A percentile compares a stretch with the other conserved stretches of the same genome.
These are phyloP conservation scores for Aspergillus clavatus DNA, from an alignment of 2,329 filamentous ascomycete genomes.

Conservation along the genomic window DNA sequence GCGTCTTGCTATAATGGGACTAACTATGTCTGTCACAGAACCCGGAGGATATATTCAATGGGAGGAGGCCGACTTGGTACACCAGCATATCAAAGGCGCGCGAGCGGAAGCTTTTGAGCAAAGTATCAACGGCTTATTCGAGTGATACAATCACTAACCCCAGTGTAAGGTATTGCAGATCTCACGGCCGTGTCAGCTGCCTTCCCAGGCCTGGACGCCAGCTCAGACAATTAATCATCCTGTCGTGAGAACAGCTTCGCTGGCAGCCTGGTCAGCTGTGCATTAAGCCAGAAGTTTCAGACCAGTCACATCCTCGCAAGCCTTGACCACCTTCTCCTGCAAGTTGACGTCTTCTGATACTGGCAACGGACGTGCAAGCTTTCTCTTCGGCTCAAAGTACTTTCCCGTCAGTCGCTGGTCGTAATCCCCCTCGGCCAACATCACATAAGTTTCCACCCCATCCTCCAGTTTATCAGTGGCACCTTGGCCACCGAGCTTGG, in stretches of 20 bases:
- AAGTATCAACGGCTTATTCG: too few species aligned
- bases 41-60: too few species aligned
- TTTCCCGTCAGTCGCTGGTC: constrained; percentile 16
- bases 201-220: not conserved
- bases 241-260: not conserved
- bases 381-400: constrained; percentile 20
- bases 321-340: constrained; percentile 18
- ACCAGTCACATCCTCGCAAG: constrained; percentile 18
- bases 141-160: not conserved
- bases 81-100: too few species aligned
- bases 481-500: constrained; percentile 47
- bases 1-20: too few species aligned
- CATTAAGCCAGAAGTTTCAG: constrained; percentile 8
- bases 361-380: constrained; percentile 12
- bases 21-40: too few species aligned
- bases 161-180: not conserved
- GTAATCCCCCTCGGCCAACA: constrained; percentile 37
- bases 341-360: constrained; percentile 9
- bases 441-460: constrained; percentile 47
- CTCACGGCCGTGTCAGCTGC: not conserved
- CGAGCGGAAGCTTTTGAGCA: too few species aligned
- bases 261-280: not conserved
- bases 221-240: not conserved
- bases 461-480: constrained; percentile 46
- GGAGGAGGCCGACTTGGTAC: too few species aligned